Percentiles rank a stretch among this genome's conserved stretches.
phyloP scores from a whole-genome alignment of 495 filamentous ascomycete species.

The Penicillium macrosclerotiorum region DNA sequence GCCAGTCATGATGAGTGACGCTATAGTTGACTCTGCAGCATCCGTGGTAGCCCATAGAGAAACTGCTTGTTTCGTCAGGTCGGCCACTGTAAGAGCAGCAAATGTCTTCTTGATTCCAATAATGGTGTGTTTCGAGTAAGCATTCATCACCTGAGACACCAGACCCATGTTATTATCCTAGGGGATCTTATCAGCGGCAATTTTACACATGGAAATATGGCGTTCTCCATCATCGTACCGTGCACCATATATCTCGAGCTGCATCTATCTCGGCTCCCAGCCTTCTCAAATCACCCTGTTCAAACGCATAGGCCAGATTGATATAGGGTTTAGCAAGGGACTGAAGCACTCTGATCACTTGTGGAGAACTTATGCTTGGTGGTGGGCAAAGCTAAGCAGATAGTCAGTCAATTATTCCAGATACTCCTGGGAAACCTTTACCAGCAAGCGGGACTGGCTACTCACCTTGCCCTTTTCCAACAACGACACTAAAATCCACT shows the following conservation, averaged over 20 bases:
- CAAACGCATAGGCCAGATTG: conserved; percentile 65
- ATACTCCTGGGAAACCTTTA: too few relatives aligned
- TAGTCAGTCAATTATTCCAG: conserved; percentile 8
- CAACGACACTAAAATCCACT: conserved; percentile 80
- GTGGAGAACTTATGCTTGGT: conserved; percentile 44
- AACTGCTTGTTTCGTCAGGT: conserved; percentile 38
- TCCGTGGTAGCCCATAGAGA: conserved; percentile 41
- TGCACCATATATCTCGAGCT: conserved; percentile 55
- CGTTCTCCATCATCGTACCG: conserved; percentile 43
- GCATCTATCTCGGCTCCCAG: conserved; percentile 58
- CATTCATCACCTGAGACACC: conserved; percentile 48
- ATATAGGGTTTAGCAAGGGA: conserved; percentile 68
- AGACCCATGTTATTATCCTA: conserved; percentile 60
- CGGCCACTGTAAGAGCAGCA: conserved; percentile 43
- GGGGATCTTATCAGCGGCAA: conserved; percentile 1
- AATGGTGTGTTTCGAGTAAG: conserved; percentile 47
- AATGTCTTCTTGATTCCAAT: conserved; percentile 44
- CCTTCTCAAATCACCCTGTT: conserved; percentile 51
- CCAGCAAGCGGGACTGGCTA: conserved; percentile 5
- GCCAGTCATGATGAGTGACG: conserved; percentile 49
- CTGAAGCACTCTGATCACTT: conserved; percentile 56
- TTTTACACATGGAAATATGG: too few relatives aligned
- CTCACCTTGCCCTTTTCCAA: conserved; percentile 67
- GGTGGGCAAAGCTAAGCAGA: conserved; percentile 35
- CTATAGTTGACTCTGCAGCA: conserved; percentile 50